Evolutionary conservation across 2,329 filamentous ascomycete species (phyloP).

Genomic region (Epichloe elymi): DNA sequence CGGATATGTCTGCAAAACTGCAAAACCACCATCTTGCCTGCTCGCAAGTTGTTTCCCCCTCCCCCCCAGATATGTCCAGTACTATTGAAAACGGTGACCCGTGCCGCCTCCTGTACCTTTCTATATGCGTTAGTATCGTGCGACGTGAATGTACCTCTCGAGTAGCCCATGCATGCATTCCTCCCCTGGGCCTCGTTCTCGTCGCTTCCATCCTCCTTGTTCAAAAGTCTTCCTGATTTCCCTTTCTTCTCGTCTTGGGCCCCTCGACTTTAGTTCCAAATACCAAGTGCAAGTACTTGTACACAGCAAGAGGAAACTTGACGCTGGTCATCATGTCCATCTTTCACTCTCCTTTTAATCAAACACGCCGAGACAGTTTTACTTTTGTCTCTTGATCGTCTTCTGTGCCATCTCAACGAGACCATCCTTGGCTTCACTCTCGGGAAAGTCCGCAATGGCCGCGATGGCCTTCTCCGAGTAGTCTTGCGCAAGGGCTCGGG

Average conservation of each 20-base stretch:
- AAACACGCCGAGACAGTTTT: conserved; percentile 10
- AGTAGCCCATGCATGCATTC: background rate
- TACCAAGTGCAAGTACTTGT: conserved; percentile 10
- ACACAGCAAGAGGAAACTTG: conserved; percentile 6
- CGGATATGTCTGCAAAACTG: background rate
- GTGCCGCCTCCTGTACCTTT: background rate
- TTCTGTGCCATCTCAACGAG: conserved; percentile 90
- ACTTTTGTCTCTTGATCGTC: conserved; percentile 81
- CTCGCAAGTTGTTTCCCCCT: background rate
- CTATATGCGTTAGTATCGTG: conserved; percentile 3
- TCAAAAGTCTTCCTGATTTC: background rate
- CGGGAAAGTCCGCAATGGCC: conserved; percentile 73
- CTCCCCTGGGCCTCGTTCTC: background rate
- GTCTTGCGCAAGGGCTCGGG: conserved; percentile 75
- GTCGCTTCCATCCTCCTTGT: background rate
- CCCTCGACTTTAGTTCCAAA: background rate
- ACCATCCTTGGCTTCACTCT: conserved; percentile 88
- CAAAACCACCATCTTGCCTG: background rate
- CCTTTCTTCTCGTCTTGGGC: background rate
- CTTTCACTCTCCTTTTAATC: background rate
- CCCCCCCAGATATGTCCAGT: background rate
- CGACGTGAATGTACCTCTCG: background rate
- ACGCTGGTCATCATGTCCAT: background rate
- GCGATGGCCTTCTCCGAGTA: conserved; percentile 80
- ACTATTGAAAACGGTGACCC: background rate